Conservation (phyloP, 257 asterid species). For the Solanum peruvianum region DNA sequence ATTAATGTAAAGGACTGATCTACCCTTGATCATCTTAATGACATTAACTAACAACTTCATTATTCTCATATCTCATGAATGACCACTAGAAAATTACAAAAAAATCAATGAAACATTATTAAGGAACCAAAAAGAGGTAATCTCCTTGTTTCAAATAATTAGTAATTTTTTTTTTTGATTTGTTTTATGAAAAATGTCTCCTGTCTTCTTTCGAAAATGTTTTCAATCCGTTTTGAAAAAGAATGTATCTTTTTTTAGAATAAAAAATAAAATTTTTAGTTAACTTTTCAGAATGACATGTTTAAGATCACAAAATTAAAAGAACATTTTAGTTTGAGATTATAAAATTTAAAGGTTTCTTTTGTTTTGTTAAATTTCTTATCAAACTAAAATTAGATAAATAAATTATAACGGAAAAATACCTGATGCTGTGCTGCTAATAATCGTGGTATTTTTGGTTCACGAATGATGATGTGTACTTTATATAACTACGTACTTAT, state of each 20-base stretch:
- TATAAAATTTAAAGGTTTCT: too few relatives aligned
- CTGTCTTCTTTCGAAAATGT: too few relatives aligned
- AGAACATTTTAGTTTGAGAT: background rate
- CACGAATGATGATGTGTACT: background rate
- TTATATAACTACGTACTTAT: background rate
- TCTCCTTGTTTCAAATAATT: background rate
- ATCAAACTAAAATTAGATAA: background rate
- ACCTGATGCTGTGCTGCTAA: background rate
- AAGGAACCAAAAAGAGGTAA: background rate
- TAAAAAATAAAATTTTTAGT: background rate
- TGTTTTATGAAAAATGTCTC: too few relatives aligned
- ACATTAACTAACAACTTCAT: too few relatives aligned
- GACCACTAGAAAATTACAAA: background rate
- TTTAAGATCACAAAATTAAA: background rate
- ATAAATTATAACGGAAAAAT: background rate
- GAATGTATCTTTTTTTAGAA: too few relatives aligned
- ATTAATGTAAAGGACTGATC: too few relatives aligned
- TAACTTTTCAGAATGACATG: background rate
- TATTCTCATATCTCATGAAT: too few relatives aligned
- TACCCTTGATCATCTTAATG: too few relatives aligned
- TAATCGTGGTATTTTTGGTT: background rate
- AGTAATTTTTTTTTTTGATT: too few relatives aligned
- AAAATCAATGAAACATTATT: background rate
- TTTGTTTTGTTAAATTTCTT: background rate
- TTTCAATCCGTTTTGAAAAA: background rate